Conservation (phyloP, 805 yeast genomes). For the Cyberlindnera americana region DNA sequence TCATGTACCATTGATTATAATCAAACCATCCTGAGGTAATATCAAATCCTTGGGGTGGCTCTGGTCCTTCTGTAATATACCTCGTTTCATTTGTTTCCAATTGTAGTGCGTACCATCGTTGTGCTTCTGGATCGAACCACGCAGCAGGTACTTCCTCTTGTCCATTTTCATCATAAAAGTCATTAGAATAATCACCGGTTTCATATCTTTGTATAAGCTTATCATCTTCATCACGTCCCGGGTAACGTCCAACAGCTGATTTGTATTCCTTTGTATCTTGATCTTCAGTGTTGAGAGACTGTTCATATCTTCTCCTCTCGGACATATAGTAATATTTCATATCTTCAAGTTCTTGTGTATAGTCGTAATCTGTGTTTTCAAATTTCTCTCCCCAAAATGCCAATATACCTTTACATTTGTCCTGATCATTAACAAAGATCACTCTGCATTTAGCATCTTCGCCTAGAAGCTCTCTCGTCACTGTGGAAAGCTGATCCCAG, state of each 20-base stretch:
- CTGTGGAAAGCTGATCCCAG: slow-evolving; percentile 45
- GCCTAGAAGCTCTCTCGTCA: slow-evolving; percentile 47
- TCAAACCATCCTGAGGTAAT: not conserved
- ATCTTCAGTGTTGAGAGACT: no score
- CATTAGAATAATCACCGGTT: slow-evolving; percentile 6
- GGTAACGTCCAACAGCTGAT: slow-evolving; percentile 5
- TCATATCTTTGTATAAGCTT: slow-evolving; percentile 2
- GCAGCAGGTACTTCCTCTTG: not conserved
- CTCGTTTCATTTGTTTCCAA: slow-evolving; percentile 1
- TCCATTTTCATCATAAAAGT: slow-evolving; percentile 9
- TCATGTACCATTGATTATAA: not conserved
- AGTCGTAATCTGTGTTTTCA: slow-evolving; percentile 23
- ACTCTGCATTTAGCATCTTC: slow-evolving; percentile 41
- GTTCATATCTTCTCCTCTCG: slow-evolving; percentile 2
- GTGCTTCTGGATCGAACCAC: slow-evolving; percentile 9
- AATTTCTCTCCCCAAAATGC: slow-evolving; percentile 59
- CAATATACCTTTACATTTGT: slow-evolving; percentile 49
- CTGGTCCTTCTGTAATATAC: slow-evolving; percentile 8
- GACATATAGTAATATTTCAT: slow-evolving; percentile 14
- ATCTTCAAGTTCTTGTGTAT: slow-evolving; percentile 10
- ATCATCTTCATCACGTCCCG: slow-evolving; percentile 3
- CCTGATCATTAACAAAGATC: slow-evolving; percentile 38
- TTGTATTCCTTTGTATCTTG: not conserved
- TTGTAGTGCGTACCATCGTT: slow-evolving; percentile 7
- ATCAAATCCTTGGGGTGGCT: slow-evolving; percentile 6